Conservation (phyloP, 2,329 filamentous ascomycete species). For the Arthrinium phaeospermum region DNA sequence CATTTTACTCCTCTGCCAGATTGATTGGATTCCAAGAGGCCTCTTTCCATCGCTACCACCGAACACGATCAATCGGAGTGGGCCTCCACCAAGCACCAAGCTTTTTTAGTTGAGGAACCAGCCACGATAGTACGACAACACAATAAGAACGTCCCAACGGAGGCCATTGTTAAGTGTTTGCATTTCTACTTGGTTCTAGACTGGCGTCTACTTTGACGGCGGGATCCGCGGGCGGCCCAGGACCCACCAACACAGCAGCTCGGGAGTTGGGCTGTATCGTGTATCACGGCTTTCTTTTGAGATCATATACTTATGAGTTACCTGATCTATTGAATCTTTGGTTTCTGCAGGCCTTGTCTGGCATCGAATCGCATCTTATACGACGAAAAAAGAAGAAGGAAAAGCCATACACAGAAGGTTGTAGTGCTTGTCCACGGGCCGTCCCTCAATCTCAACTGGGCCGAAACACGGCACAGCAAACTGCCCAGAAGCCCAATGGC, state of each 20-base stretch:
- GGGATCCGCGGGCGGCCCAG: not conserved
- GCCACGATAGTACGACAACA: not conserved
- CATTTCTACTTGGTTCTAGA: not conserved
- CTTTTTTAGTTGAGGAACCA: not conserved
- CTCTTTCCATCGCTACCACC: not conserved
- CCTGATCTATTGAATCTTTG: too few relatives aligned
- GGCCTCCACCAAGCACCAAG: not conserved
- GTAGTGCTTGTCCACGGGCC: too few relatives aligned
- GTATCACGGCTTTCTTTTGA: not conserved
- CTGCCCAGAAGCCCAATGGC: too few relatives aligned
- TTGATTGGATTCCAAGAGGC: not conserved
- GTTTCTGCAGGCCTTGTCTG: too few relatives aligned
- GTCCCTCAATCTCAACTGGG: too few relatives aligned
- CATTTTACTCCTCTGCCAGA: not conserved
- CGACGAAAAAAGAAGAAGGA: too few relatives aligned
- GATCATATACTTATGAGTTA: too few relatives aligned
- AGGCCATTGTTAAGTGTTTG: not conserved
- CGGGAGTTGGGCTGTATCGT: not conserved
- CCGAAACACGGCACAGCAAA: too few relatives aligned
- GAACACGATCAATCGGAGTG: not conserved
- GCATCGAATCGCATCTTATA: too few relatives aligned
- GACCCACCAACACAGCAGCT: not conserved
- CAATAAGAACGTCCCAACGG: not conserved
- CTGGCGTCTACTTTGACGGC: not conserved
- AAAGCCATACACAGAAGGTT: too few relatives aligned